Conservation (phyloP, 805 yeast genomes). For the Jamesozyma piceae region DNA sequence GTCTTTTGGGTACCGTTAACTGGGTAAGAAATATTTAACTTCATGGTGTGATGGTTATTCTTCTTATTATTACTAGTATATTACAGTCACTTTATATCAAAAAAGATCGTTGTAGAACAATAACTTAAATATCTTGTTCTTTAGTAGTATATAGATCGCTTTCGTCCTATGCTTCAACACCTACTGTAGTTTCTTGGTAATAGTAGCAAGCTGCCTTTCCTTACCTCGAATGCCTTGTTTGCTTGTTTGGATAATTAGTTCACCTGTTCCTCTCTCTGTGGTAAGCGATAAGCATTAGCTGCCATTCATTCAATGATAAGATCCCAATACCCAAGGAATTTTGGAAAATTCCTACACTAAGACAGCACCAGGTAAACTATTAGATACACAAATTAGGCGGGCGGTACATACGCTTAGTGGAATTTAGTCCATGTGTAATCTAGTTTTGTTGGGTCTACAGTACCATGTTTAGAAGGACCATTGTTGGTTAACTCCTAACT, state of each 20-base stretch:
- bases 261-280: background rate
- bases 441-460: too few species aligned
- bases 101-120: too few species aligned
- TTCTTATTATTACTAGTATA: slow-evolving; percentile 1
- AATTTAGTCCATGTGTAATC: too few species aligned
- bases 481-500: too few species aligned
- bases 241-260: background rate
- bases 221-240: background rate
- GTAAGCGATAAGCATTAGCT: background rate
- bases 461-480: too few species aligned
- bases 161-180: background rate
- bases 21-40: slow-evolving; percentile 99
- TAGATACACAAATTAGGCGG: background rate
- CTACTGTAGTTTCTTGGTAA: background rate
- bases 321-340: background rate
- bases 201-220: background rate
- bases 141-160: too few species aligned
- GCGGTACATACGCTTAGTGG: too few species aligned
- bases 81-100: background rate
- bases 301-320: background rate
- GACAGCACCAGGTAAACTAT: background rate
- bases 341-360: background rate
- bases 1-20: slow-evolving; percentile 99
- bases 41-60: slow-evolving; percentile 7
- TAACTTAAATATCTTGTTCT: too few species aligned